These are phyloP conservation scores for Toxoplasma gondii DNA, from an alignment of 169 alveolate species.

Conservation along the genomic window DNA sequence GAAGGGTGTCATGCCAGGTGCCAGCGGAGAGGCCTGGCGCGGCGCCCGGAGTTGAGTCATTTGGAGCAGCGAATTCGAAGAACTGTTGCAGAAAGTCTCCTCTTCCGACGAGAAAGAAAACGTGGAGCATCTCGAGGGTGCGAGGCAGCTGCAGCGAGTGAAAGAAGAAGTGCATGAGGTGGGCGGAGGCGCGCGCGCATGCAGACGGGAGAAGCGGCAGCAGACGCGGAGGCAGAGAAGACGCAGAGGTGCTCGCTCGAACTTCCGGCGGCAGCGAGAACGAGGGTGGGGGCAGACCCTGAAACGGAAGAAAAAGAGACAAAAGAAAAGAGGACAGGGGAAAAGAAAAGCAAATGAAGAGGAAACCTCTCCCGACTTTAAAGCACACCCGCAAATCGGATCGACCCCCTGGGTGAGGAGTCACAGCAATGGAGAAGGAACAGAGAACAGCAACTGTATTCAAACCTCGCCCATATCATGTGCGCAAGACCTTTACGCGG, in stretches of 20 bases:
- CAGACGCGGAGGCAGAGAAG: neutral
- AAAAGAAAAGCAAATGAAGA: neutral
- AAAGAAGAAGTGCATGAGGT: neutral
- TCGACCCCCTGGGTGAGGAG: too few relatives aligned
- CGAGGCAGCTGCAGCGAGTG: slow-evolving; percentile 3
- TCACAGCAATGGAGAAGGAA: too few relatives aligned
- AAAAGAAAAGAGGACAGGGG: too few relatives aligned
- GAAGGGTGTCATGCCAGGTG: neutral
- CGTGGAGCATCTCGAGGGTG: neutral
- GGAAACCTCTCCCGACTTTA: too few relatives aligned
- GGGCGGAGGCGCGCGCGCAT: neutral
- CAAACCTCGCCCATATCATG: too few relatives aligned
- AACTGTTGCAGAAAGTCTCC: neutral
- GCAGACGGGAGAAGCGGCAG: neutral
- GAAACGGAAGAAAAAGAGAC: neutral
- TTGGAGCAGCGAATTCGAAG: neutral
- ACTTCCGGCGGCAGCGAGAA: neutral
- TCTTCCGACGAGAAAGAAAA: neutral
- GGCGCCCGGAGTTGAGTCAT: neutral
- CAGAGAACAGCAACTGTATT: too few relatives aligned
- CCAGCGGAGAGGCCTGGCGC: neutral
- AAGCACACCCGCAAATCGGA: too few relatives aligned
- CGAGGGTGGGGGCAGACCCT: neutral
- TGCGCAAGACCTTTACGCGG: too few relatives aligned
- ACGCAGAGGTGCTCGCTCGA: neutral